A percentile compares a stretch with the other conserved stretches of the same genome.
Conservation (phyloP, 371 early-diverging fungal genomes). For the Rhizopus arrhizus region DNA sequence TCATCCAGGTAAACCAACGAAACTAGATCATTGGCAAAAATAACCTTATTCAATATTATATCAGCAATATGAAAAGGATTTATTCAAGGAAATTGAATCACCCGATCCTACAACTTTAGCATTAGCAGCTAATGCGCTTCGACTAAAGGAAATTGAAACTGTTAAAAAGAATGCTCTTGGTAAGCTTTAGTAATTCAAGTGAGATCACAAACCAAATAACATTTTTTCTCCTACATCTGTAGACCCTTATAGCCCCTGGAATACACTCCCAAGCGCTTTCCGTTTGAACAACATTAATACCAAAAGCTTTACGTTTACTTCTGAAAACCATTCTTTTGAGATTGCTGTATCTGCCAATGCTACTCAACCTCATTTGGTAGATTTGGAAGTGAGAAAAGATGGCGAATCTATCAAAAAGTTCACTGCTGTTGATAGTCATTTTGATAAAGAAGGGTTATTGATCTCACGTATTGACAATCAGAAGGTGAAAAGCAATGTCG, state of each 20-base stretch:
- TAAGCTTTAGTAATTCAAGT: slow-evolving; percentile 9
- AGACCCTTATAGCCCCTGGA: slow-evolving; percentile 64
- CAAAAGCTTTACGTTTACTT: slow-evolving; percentile 38
- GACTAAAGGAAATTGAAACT: slow-evolving; percentile 53
- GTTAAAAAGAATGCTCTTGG: slow-evolving; percentile 32
- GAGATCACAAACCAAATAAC: too few relatives aligned
- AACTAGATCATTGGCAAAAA: slow-evolving; percentile 2
- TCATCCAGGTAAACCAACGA: slow-evolving; percentile 68
- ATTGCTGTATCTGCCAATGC: slow-evolving; percentile 28
- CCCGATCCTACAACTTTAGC: slow-evolving; percentile 66
- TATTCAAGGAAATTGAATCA: slow-evolving; percentile 60
- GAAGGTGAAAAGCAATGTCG: slow-evolving; percentile 59
- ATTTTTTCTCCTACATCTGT: not conserved
- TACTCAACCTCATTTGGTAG: slow-evolving; percentile 24
- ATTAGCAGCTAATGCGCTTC: slow-evolving; percentile 71
- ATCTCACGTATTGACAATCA: slow-evolving; percentile 65
- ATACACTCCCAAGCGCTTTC: slow-evolving; percentile 50
- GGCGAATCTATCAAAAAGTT: slow-evolving; percentile 32
- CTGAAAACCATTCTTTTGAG: slow-evolving; percentile 33
- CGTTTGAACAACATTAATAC: slow-evolving; percentile 59
- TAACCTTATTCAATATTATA: slow-evolving; percentile 3
- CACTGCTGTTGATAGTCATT: slow-evolving; percentile 29
- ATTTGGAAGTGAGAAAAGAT: slow-evolving; percentile 35
- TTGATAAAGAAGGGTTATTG: slow-evolving; percentile 50
- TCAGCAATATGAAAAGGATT: slow-evolving; percentile 67